Percentiles rank a stretch among this genome's conserved stretches.
These are phyloP conservation scores for Candida glucosophila DNA, from an alignment of 1,139 yeast species.

Conservation along the genomic window DNA sequence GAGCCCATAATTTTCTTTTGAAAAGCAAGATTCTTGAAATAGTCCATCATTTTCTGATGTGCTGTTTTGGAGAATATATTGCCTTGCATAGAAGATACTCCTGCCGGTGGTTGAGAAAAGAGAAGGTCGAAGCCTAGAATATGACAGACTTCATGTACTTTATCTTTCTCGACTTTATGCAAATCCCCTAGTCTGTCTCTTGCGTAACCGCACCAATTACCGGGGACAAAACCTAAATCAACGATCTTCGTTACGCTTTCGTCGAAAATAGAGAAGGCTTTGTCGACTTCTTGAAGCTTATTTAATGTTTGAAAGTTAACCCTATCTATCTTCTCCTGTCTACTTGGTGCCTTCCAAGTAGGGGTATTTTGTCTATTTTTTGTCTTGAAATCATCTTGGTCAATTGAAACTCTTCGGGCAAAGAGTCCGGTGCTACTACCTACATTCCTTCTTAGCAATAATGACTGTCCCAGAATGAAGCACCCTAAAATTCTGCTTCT, in stretches of 20 bases:
- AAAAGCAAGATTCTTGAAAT: constrained; percentile 40
- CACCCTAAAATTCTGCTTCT: too few species aligned
- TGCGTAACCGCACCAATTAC: constrained; percentile 90
- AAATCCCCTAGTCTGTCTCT: constrained; percentile 18
- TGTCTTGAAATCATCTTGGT: too few species aligned
- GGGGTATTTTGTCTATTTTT: too few species aligned
- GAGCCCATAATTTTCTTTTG: constrained; percentile 2
- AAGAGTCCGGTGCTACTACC: too few species aligned
- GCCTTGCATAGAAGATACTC: constrained; percentile 79
- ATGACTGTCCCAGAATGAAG: too few species aligned
- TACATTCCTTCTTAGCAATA: too few species aligned
- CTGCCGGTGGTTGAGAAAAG: constrained; percentile 69
- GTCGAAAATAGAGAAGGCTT: constrained; percentile 19
- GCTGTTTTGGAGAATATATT: constrained; percentile 65
- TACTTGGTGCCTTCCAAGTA: constrained; percentile 8
- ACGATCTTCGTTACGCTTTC: constrained; percentile 19
- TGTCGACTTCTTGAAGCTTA: constrained; percentile 21
- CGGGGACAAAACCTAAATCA: constrained; percentile 81
- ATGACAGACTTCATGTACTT: constrained; percentile 49
- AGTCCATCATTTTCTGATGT: constrained; percentile 50
- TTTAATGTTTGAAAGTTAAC: constrained; percentile 17
- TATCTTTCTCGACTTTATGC: constrained; percentile 31
- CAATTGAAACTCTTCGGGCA: too few species aligned
- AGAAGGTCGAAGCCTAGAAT: constrained; percentile 82
- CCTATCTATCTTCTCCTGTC: constrained; percentile 18